Conservation (phyloP, 495 filamentous ascomycete species). For the Rhypophila decipiens region DNA sequence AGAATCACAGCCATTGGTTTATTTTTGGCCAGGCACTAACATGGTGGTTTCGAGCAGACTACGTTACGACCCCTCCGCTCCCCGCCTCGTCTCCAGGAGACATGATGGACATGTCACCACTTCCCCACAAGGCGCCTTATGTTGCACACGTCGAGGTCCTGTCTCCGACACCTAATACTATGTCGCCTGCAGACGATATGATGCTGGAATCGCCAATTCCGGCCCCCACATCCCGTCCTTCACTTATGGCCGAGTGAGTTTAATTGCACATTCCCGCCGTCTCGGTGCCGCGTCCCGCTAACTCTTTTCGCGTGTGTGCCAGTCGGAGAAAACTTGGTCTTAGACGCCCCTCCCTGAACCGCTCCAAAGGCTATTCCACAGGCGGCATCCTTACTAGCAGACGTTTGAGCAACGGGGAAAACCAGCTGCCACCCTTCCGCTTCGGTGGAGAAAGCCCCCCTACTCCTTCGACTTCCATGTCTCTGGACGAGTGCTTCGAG, state of each 20-base stretch:
- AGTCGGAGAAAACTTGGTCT: conserved; percentile 55
- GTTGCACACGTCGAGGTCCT: conserved; percentile 53
- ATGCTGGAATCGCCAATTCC: conserved; percentile 44
- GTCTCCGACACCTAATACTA: conserved; percentile 61
- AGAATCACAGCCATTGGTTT: conserved; percentile 37
- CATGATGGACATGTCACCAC: conserved; percentile 87
- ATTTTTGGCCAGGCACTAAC: conserved; percentile 16
- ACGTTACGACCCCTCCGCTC: conserved; percentile 75
- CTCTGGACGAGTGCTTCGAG: conserved; percentile 70
- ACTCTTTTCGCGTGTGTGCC: conserved; percentile 12
- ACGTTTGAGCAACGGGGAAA: conserved; percentile 43
- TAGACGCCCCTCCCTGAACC: conserved; percentile 55
- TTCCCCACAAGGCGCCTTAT: conserved; percentile 82
- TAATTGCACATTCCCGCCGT: conserved; percentile 11
- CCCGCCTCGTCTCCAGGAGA: conserved; percentile 82
- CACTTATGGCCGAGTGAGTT: conserved; percentile 44
- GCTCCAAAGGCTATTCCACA: conserved; percentile 53
- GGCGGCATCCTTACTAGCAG: conserved; percentile 42
- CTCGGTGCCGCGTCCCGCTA: conserved; percentile 4
- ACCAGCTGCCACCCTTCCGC: conserved; percentile 64
- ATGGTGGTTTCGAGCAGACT: conserved; percentile 40
- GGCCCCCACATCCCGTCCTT: conserved; percentile 40
- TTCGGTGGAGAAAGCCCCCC: conserved; percentile 56
- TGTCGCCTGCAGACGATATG: conserved; percentile 35
- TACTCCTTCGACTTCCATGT: conserved; percentile 48